These are phyloP conservation scores for Pythium folliculosum DNA, from an alignment of 352 stramenopile genomes.

Conservation along the genomic window DNA sequence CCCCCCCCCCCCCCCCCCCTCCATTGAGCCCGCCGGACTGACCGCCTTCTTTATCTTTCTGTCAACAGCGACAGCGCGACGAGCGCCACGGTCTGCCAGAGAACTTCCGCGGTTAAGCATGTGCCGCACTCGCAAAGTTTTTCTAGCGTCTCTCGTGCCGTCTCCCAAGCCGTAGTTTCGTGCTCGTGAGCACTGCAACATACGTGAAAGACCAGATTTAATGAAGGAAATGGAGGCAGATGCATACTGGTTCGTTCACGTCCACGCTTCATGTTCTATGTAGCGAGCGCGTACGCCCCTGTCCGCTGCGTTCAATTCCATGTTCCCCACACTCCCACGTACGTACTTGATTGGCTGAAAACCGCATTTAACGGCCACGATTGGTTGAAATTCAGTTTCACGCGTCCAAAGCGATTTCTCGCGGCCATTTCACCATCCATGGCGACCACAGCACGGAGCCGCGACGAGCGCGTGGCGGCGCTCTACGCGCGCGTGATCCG, in stretches of 20 bases:
- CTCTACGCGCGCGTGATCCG: conserved; percentile 65
- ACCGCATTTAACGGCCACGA: not conserved
- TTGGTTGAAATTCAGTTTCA: conserved; percentile 14
- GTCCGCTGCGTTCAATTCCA: too few species aligned
- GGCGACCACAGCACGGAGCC: not conserved
- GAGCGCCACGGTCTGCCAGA: conserved; percentile 47
- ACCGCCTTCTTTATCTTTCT: not conserved
- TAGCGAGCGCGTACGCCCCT: too few species aligned
- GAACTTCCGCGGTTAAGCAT: conserved; percentile 57
- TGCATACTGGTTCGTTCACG: not conserved
- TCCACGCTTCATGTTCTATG: not conserved
- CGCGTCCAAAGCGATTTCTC: too few species aligned
- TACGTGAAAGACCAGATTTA: not conserved
- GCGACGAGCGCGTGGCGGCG: conserved; percentile 35
- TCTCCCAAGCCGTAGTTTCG: too few species aligned
- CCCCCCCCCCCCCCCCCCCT: too few species aligned
- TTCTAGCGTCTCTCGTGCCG: too few species aligned
- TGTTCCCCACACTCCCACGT: too few species aligned
- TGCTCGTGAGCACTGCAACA: not conserved
- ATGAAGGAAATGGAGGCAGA: not conserved
- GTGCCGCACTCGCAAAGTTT: not conserved
- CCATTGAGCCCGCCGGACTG: not conserved
- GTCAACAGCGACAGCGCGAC: conserved; percentile 42
- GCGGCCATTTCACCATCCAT: too few species aligned
- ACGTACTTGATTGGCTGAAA: not conserved